Evolutionary conservation across 1,284 basidiomycete species (phyloP).

Genomic region (Ganoderma multipileum): DNA sequence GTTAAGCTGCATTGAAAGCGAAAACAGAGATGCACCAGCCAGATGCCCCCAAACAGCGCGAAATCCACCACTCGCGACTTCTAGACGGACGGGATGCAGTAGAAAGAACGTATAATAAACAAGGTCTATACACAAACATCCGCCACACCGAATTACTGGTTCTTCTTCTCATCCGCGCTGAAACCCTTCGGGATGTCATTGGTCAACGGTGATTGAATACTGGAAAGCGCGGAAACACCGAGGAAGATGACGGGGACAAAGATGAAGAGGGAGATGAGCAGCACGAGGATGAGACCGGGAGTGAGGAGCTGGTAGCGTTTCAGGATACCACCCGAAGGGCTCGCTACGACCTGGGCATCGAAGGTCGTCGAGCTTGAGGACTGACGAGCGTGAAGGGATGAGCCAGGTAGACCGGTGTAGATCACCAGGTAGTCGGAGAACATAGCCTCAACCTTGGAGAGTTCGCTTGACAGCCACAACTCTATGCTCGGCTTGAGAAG

Average conservation of each 20-base stretch:
- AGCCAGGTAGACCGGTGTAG: constrained; percentile 60
- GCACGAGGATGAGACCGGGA: constrained; percentile 75
- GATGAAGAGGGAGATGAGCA: constrained; percentile 75
- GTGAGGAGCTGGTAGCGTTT: constrained; percentile 82
- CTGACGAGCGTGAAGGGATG: constrained; percentile 32
- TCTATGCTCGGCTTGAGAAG: constrained; percentile 17
- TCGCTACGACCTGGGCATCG: constrained; percentile 30
- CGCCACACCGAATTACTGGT: constrained; percentile 53
- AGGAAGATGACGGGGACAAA: constrained; percentile 74
- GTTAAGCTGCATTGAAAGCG: neutral
- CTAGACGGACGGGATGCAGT: neutral
- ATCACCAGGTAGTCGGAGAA: constrained; percentile 70
- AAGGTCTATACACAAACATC: constrained; percentile 19
- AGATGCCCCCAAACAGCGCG: neutral
- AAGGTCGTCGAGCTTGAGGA: constrained; percentile 26
- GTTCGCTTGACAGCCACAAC: constrained; percentile 47
- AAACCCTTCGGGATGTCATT: constrained; percentile 71
- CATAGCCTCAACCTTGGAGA: constrained; percentile 52
- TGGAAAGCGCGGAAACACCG: constrained; percentile 73
- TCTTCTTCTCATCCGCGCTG: constrained; percentile 79
- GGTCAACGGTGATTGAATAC: constrained; percentile 77
- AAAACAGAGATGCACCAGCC: too few relatives aligned
- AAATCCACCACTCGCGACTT: neutral
- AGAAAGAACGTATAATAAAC: constrained; percentile 17
- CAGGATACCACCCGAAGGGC: constrained; percentile 63